phyloP scores from a whole-genome alignment of 345 rosid genomes.

The Pistacia vera region DNA sequence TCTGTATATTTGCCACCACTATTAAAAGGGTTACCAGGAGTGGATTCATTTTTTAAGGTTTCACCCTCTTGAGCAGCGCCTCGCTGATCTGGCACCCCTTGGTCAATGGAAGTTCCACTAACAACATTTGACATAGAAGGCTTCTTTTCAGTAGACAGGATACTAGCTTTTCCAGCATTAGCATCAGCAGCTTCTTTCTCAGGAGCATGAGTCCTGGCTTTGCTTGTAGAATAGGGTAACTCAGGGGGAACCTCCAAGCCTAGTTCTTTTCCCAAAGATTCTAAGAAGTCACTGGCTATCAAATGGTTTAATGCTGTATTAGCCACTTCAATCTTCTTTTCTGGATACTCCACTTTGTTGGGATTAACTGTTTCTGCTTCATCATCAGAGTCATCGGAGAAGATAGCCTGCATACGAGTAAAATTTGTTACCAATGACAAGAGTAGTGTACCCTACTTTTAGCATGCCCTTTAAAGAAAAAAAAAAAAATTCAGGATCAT shows the following conservation, averaged over 20 bases:
- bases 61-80: constrained; percentile 27
- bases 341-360: constrained; percentile 48
- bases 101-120: constrained; percentile 15
- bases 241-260: constrained; percentile 95
- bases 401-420: constrained; percentile 69
- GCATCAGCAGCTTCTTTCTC: constrained; percentile 33
- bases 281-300: constrained; percentile 91
- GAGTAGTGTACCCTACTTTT: background rate
- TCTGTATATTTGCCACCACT: constrained; percentile 21
- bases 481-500: background rate
- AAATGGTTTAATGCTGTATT: constrained; percentile 79
- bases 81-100: constrained; percentile 6
- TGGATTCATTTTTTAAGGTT: constrained; percentile 22
- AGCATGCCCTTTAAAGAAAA: background rate
- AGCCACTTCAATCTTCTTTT: constrained; percentile 74
- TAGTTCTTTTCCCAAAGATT: constrained; percentile 92
- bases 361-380: constrained; percentile 48
- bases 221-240: constrained; percentile 35
- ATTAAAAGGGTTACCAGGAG: constrained; percentile 10
- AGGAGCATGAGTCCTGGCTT: constrained; percentile 16
- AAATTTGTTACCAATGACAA: background rate
- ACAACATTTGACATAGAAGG: constrained; percentile 15
- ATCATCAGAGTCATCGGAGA: constrained; percentile 90
- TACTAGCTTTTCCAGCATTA: constrained; percentile 24
- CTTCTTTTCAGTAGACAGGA: constrained; percentile 18